Evolutionary conservation across 148 eudicot species (phyloP).

Genomic region (Rhododendron henanense): DNA sequence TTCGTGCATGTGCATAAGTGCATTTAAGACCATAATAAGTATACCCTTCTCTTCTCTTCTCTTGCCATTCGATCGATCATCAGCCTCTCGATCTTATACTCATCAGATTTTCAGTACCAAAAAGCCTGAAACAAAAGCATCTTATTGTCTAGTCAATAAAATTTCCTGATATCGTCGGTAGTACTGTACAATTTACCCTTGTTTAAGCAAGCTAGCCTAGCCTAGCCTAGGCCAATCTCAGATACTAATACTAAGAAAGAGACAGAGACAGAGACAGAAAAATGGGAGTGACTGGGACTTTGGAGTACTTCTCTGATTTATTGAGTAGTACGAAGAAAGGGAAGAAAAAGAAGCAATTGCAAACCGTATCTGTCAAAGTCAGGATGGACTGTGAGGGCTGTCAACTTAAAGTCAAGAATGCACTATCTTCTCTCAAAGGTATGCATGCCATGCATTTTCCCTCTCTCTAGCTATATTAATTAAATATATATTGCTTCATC

Average conservation of each 20-base stretch:
- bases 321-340: conserved; percentile 22
- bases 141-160: neutral
- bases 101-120: neutral
- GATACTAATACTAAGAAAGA: too few relatives aligned
- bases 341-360: conserved; percentile 52
- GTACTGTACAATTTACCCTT: too few relatives aligned
- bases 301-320: conserved; percentile 58
- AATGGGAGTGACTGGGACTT: conserved; percentile 67
- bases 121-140: neutral
- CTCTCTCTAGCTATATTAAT: too few relatives aligned
- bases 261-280: neutral
- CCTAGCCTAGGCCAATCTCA: too few relatives aligned
- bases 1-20: neutral
- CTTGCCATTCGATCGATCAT: neutral
- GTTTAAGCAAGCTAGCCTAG: neutral
- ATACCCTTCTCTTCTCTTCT: neutral
- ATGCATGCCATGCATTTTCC: conserved; percentile 5
- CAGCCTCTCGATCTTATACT: neutral
- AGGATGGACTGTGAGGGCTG: conserved; percentile 83
- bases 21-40: neutral
- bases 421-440: conserved; percentile 63
- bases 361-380: conserved; percentile 51
- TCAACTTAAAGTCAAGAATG: conserved; percentile 51
- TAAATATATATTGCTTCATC: neutral
- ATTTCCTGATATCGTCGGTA: too few relatives aligned